Conservation (phyloP, 225 moss, liverwort and hornwort species). For the Physcomitrellopsis africana region DNA sequence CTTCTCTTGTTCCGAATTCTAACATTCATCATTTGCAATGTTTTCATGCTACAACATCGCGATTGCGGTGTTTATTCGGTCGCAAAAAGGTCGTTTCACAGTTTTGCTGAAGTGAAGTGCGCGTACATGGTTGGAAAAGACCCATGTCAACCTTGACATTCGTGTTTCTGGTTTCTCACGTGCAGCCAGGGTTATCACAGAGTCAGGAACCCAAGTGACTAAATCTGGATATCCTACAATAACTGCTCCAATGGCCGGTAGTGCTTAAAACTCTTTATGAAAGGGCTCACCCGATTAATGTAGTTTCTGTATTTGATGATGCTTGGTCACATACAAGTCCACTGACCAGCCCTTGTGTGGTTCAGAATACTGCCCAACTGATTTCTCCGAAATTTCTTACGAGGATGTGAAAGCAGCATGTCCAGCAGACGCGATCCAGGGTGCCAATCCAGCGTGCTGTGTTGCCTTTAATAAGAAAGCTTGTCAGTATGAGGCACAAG, state of each 20-base stretch:
- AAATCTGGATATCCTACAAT: constrained; percentile 19
- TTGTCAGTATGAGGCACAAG: constrained; percentile 43
- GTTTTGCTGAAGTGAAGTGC: too few species aligned
- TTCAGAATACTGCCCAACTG: constrained; percentile 41
- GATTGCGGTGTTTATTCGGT: too few species aligned
- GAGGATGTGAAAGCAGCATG: constrained; percentile 45
- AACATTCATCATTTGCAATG: too few species aligned
- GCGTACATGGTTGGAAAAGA: neutral
- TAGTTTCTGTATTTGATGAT: neutral
- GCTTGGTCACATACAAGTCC: neutral
- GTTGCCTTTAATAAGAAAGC: constrained; percentile 48
- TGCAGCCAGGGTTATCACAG: constrained; percentile 24
- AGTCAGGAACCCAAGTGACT: neutral
- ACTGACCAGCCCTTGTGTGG: neutral
- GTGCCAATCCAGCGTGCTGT: constrained; percentile 42
- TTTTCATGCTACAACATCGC: too few species aligned
- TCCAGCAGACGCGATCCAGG: neutral
- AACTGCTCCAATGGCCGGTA: constrained; percentile 42
- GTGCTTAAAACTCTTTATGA: neutral
- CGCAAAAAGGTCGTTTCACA: too few species aligned
- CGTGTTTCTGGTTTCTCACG: neutral
- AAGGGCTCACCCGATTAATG: neutral
- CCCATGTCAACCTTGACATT: neutral
- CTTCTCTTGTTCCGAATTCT: too few species aligned
- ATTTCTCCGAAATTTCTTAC: constrained; percentile 43